These are phyloP conservation scores for Lodderomyces oxycetoniae DNA, from an alignment of 1,139 yeast species.

Conservation along the genomic window DNA sequence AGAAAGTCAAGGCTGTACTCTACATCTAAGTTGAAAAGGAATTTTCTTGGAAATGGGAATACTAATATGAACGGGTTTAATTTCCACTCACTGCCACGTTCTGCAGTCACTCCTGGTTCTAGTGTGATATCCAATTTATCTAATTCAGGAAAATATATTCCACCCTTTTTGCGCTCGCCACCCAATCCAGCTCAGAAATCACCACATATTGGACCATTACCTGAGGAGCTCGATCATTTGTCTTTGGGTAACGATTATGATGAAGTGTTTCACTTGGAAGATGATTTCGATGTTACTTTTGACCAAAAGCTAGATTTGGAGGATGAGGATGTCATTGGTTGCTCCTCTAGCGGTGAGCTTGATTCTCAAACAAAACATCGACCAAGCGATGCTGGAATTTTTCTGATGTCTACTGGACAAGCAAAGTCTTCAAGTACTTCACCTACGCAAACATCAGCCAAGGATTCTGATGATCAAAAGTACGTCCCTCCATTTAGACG, in stretches of 20 bases:
- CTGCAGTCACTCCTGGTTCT: slow-evolving; percentile 1
- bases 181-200: slow-evolving; percentile 23
- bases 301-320: background rate
- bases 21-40: slow-evolving; percentile 22
- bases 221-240: slow-evolving; percentile 38
- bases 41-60: slow-evolving; percentile 2
- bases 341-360: slow-evolving; percentile 1
- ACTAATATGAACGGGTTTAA: background rate
- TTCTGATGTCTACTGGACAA: background rate
- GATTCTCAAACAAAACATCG: background rate
- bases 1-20: slow-evolving; percentile 32
- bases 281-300: slow-evolving; percentile 27
- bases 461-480: slow-evolving; percentile 35
- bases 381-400: background rate
- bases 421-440: background rate
- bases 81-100: background rate
- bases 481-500: slow-evolving; percentile 72
- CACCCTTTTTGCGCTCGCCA: slow-evolving; percentile 45
- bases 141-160: slow-evolving; percentile 36
- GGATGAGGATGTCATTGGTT: background rate
- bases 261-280: slow-evolving; percentile 46
- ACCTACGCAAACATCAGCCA: slow-evolving; percentile 1
- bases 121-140: slow-evolving; percentile 11
- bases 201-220: slow-evolving; percentile 32
- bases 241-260: slow-evolving; percentile 29